These are phyloP conservation scores for Penicillium tannophilum DNA, from an alignment of 495 filamentous ascomycete genomes.

Conservation along the genomic window DNA sequence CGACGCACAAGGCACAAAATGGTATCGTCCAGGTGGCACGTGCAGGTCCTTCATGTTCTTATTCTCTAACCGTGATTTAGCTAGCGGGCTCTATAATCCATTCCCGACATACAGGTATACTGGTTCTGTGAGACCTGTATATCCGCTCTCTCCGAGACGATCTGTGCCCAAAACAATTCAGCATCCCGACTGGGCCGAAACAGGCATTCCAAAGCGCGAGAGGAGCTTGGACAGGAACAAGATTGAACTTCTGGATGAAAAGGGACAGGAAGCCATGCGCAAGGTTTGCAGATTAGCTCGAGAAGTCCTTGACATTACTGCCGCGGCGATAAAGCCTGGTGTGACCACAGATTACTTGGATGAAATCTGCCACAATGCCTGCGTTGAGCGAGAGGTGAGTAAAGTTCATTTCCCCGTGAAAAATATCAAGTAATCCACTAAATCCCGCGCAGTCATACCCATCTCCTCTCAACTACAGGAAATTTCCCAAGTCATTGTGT, in stretches of 20 bases:
- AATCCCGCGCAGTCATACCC: conserved; percentile 67
- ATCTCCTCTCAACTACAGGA: conserved; percentile 79
- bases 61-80: conserved; percentile 62
- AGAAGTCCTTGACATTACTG: conserved; percentile 80
- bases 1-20: conserved; percentile 39
- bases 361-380: conserved; percentile 79
- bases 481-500: conserved; percentile 85
- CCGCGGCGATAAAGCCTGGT: conserved; percentile 66
- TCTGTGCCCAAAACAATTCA: conserved; percentile 67
- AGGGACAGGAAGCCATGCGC: conserved; percentile 71
- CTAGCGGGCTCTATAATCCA: conserved; percentile 69
- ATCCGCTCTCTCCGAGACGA: conserved; percentile 68
- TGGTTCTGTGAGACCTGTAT: conserved; percentile 69
- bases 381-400: conserved; percentile 73
- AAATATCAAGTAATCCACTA: not conserved
- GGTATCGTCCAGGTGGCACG: conserved; percentile 51
- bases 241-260: conserved; percentile 64
- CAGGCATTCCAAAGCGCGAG: conserved; percentile 70
- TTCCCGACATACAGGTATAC: conserved; percentile 77
- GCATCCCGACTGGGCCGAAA: conserved; percentile 69
- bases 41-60: conserved; percentile 48
- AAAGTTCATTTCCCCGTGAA: not conserved
- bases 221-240: conserved; percentile 59
- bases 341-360: conserved; percentile 85
- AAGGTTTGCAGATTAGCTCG: conserved; percentile 74